These are phyloP conservation scores for Tripterygium wilfordii DNA, from an alignment of 177 flowering plant genomes.

Conservation along the genomic window DNA sequence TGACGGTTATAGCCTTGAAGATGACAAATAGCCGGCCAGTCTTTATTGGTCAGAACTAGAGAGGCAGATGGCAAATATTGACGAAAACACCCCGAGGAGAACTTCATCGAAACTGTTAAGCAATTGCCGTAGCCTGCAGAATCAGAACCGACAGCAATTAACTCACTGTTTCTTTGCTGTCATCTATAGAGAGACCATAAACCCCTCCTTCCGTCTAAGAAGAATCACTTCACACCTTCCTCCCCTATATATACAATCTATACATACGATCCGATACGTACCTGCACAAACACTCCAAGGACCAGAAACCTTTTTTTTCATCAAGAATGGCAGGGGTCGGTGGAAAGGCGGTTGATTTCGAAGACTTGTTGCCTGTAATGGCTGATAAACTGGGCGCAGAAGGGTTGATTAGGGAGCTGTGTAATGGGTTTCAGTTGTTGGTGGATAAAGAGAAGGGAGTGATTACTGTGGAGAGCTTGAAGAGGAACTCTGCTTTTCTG, in stretches of 20 bases:
- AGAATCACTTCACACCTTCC: neutral
- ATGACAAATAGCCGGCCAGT: too few species aligned
- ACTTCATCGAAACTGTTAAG: too few species aligned
- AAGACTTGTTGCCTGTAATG: constrained; percentile 39
- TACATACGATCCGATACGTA: too few species aligned
- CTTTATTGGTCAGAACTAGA: too few species aligned
- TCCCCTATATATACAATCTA: constrained; percentile 1
- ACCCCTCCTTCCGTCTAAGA: constrained; percentile 5
- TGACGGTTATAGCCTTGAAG: too few species aligned
- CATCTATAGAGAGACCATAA: constrained; percentile 3
- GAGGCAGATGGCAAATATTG: too few species aligned
- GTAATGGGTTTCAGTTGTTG: constrained; percentile 36
- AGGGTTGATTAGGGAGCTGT: constrained; percentile 36
- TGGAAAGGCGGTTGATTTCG: constrained; percentile 10
- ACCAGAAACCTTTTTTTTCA: too few species aligned
- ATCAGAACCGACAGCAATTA: constrained; percentile 10
- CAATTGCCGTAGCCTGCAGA: too few species aligned
- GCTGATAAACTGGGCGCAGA: constrained; percentile 34
- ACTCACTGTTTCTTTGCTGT: constrained; percentile 12
- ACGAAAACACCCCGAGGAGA: too few species aligned
- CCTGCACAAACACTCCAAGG: too few species aligned
- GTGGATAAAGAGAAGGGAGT: constrained; percentile 33
- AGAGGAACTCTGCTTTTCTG: constrained; percentile 25
- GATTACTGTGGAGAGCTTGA: constrained; percentile 42
- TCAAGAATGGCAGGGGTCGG: constrained; percentile 8